A percentile compares a stretch with the other conserved stretches of the same genome.
Conservation (phyloP, 2,329 filamentous ascomycete species). For the Coniochaeta sp. region DNA sequence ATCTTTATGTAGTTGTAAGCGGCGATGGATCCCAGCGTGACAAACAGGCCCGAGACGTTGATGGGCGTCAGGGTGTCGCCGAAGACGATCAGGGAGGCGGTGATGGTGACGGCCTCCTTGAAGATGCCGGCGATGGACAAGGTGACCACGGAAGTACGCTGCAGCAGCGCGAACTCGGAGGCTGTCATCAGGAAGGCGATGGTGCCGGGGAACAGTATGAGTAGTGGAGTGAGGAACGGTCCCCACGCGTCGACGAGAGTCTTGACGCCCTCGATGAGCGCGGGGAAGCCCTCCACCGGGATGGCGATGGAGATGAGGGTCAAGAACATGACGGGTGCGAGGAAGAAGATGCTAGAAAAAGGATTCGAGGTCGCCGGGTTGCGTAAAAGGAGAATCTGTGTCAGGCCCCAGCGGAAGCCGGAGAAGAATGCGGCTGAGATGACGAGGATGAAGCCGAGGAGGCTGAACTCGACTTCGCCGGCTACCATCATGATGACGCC, state of each 20-base stretch:
- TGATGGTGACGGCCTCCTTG: slow-evolving; percentile 96
- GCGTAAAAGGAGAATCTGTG: slow-evolving; percentile 87
- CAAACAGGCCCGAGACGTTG: slow-evolving; percentile 79
- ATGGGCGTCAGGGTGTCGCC: slow-evolving; percentile 79
- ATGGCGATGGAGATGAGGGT: slow-evolving; percentile 74
- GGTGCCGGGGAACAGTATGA: slow-evolving; percentile 81
- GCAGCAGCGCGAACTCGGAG: slow-evolving; percentile 88
- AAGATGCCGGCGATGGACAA: slow-evolving; percentile 96
- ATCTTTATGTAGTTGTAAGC: slow-evolving; percentile 96
- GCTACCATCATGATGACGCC: slow-evolving; percentile 98
- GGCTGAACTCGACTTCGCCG: slow-evolving; percentile 83
- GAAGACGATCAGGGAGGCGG: slow-evolving; percentile 79
- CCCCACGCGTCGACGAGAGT: slow-evolving; percentile 63
- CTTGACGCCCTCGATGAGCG: slow-evolving; percentile 58
- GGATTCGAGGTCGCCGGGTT: slow-evolving; percentile 95
- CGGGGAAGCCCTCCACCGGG: slow-evolving; percentile 71
- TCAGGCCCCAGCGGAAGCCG: slow-evolving; percentile 97
- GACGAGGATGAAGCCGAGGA: slow-evolving; percentile 81
- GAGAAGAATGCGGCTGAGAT: slow-evolving; percentile 93
- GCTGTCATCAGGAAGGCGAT: slow-evolving; percentile 96
- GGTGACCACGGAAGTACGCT: slow-evolving; percentile 92
- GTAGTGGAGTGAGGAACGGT: slow-evolving; percentile 52
- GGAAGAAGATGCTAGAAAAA: slow-evolving; percentile 93
- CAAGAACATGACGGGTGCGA: slow-evolving; percentile 95
- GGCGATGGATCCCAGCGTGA: slow-evolving; percentile 80